phyloP scores from a whole-genome alignment of 2,329 filamentous ascomycete genomes.

The Aureobasidium sp. region DNA sequence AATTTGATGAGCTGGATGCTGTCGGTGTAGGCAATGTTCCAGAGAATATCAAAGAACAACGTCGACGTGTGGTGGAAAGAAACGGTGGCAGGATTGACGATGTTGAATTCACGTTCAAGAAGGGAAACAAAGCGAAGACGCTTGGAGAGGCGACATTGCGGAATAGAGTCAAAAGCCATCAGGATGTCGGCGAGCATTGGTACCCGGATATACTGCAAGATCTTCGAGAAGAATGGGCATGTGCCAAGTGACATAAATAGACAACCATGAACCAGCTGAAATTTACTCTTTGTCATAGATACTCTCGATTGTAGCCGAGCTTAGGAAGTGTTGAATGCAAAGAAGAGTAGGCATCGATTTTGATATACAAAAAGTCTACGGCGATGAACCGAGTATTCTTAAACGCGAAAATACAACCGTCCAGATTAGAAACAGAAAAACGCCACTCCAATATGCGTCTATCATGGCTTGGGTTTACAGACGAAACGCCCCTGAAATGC shows the following conservation, averaged over 20 bases:
- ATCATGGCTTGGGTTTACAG: conserved; percentile 2
- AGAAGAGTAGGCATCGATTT: conserved; percentile 1
- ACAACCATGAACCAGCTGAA: too few species aligned
- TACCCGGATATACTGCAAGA: conserved; percentile 40
- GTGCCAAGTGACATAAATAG: background rate
- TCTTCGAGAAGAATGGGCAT: conserved; percentile 32
- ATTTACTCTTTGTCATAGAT: too few species aligned
- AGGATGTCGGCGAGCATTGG: conserved; percentile 76
- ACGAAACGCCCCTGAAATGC: conserved; percentile 14
- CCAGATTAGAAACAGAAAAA: background rate
- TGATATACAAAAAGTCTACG: conserved; percentile 14
- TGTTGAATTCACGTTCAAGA: conserved; percentile 80
- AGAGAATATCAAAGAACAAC: conserved; percentile 54
- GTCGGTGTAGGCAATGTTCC: conserved; percentile 39
- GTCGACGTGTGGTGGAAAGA: conserved; percentile 50
- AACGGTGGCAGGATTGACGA: conserved; percentile 59
- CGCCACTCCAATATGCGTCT: conserved; percentile 14
- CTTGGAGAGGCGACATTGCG: conserved; percentile 63
- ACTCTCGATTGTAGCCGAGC: too few species aligned
- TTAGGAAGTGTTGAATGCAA: background rate
- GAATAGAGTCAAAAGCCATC: conserved; percentile 80
- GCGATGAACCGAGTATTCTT: background rate
- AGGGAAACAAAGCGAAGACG: conserved; percentile 41
- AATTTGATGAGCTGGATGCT: conserved; percentile 66
- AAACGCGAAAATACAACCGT: conserved; percentile 1